Conservation (phyloP, 306 rosid species). For the Vigna trinervia region DNA sequence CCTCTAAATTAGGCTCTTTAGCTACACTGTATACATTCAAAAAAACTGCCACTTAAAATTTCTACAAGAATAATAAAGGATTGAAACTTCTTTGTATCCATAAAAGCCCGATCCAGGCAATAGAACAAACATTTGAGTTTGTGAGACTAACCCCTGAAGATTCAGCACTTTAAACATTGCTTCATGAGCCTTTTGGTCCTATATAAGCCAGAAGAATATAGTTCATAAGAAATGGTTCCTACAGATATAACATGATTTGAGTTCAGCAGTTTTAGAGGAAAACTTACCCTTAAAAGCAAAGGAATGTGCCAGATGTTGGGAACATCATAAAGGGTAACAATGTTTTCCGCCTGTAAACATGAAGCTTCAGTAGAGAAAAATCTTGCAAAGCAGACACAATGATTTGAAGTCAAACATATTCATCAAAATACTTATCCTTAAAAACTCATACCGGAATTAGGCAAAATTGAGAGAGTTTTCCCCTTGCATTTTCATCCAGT, state of each 20-base stretch:
- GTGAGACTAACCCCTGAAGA: constrained; percentile 61
- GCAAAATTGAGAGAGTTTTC: constrained; percentile 86
- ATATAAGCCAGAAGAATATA: constrained; percentile 51
- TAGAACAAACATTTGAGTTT: constrained; percentile 34
- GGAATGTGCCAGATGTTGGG: constrained; percentile 99
- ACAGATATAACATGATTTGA: constrained; percentile 24
- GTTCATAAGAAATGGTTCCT: constrained; percentile 49
- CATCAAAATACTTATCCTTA: constrained; percentile 38
- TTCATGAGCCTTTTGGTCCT: constrained; percentile 85
- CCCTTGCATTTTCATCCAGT: constrained; percentile 72
- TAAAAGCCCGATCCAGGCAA: constrained; percentile 2
- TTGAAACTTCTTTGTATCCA: background rate
- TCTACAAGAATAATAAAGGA: constrained; percentile 27
- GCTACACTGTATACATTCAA: constrained; percentile 52
- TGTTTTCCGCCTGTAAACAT: constrained; percentile 74
- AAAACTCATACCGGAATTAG: constrained; percentile 68
- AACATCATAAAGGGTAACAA: constrained; percentile 90
- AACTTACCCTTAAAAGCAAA: constrained; percentile 80
- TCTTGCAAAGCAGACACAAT: constrained; percentile 39
- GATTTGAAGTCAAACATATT: constrained; percentile 10
- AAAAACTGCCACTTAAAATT: constrained; percentile 33
- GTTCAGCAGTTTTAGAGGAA: constrained; percentile 27
- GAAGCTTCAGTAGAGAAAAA: constrained; percentile 38
- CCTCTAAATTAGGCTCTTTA: constrained; percentile 63
- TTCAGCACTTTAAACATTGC: constrained; percentile 76